These are phyloP conservation scores for Yamadazyma atmosphaerica DNA, from an alignment of 1,139 yeast species.

Conservation along the genomic window DNA sequence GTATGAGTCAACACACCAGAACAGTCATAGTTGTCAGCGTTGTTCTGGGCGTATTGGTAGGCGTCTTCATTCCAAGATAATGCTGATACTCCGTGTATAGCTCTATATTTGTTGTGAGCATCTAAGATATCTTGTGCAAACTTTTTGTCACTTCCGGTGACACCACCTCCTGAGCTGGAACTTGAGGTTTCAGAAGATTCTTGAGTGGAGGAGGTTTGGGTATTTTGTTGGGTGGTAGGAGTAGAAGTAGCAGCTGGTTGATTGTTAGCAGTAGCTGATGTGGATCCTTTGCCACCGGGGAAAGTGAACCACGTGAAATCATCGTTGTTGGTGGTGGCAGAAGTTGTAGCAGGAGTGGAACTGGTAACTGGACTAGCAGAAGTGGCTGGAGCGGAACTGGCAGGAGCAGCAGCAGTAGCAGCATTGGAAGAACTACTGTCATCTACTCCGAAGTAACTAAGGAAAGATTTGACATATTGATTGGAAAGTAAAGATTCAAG, in stretches of 20 bases:
- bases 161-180: slow-evolving; percentile 5
- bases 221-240: slow-evolving; percentile 7
- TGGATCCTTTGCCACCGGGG: slow-evolving; percentile 8
- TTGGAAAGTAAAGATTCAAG: slow-evolving; percentile 14
- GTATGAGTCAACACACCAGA: slow-evolving; percentile 70
- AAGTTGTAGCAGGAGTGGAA: slow-evolving; percentile 6
- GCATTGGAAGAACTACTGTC: slow-evolving; percentile 4
- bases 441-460: slow-evolving; percentile 12
- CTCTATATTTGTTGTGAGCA: slow-evolving; percentile 70
- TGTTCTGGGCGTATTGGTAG: slow-evolving; percentile 67
- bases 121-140: slow-evolving; percentile 19
- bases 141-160: slow-evolving; percentile 10
- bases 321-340: slow-evolving; percentile 1
- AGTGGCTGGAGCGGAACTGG: slow-evolving; percentile 8
- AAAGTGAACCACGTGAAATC: slow-evolving; percentile 11
- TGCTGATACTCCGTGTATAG: slow-evolving; percentile 58
- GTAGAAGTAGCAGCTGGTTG: slow-evolving; percentile 7
- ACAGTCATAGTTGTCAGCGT: slow-evolving; percentile 71
- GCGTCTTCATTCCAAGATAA: slow-evolving; percentile 66
- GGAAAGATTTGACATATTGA: slow-evolving; percentile 9
- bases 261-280: slow-evolving; percentile 10
- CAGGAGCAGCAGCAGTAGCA: slow-evolving; percentile 4
- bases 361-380: slow-evolving; percentile 5
- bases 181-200: slow-evolving; percentile 3
- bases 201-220: slow-evolving; percentile 8